Evolutionary conservation across 345 rosid genomes (phyloP).

Genomic region (Ceriops decandra): DNA sequence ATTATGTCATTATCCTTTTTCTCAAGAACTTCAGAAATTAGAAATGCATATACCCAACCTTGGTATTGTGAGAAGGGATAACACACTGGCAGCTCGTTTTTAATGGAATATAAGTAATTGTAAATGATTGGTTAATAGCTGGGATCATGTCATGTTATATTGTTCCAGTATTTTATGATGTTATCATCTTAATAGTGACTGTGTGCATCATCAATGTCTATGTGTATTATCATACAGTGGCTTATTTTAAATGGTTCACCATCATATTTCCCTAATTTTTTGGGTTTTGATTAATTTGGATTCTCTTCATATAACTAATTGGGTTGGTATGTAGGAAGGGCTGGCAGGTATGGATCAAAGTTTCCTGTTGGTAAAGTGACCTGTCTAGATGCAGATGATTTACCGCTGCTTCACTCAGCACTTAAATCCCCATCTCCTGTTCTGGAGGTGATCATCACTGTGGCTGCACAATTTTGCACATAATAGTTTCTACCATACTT

Average conservation of each 20-base stretch:
- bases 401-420: conserved; percentile 74
- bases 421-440: conserved; percentile 62
- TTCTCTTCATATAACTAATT: not conserved
- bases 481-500: not conserved
- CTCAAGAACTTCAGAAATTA: not conserved
- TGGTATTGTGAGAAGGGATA: not conserved
- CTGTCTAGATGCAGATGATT: conserved; percentile 57
- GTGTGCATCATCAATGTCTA: not conserved
- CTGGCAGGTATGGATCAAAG: conserved; percentile 85
- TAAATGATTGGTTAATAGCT: not conserved
- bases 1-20: not conserved
- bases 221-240: not conserved
- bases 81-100: not conserved
- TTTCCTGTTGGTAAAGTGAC: conserved; percentile 93
- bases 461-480: not conserved
- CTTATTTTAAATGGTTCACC: not conserved
- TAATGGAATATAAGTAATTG: not conserved
- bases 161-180: not conserved
- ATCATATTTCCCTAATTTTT: not conserved
- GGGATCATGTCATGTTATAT: not conserved
- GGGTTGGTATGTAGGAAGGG: conserved; percentile 55
- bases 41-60: not conserved
- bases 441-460: conserved; percentile 47
- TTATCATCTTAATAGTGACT: not conserved
- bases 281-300: not conserved